Base-by-base conservation (phyloP, 495 filamentous ascomycete genomes). In the Aspergillus bertholletiae region DNA sequence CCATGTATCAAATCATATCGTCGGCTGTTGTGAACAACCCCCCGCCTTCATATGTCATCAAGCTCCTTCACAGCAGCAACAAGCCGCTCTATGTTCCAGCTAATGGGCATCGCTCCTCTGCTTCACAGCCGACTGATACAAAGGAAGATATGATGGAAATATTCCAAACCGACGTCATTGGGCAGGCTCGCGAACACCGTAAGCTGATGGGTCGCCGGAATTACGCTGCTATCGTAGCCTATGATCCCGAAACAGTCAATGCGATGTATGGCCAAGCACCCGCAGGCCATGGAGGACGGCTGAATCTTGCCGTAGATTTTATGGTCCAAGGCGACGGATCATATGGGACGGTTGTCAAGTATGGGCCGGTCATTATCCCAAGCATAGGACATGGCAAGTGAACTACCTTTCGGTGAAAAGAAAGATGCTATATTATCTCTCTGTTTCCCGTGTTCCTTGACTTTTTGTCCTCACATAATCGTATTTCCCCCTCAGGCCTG, bases 141-240 rank as follows among this genome's bases (percentile, higher is more conserved):
- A 98, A 98, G 69, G 94, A 98, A 71, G 94, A 98, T 67, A 98
- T 98, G 94, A 92, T 97, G 85, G 94, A 98, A 74, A 90, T 98
- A 58, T 98, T 98, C 80, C 87, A 92, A 66, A 86, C 80, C 7
- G 94, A 98, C 61, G 88, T 93, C 17, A 88, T 82, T 47, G 92
- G 95, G 13, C 75, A 82, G 24, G 73, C 84, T 1, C 78, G 95
- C 22, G 94, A 98, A 71, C 74, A 88, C 58, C 89, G 89, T 67
- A 88, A 90, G 62, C 79, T 98, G 30, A 97, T 97, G 94, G 90
- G 84, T 3, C 72, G 95, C 23, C 74, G 94, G 32, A 97, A 97
- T 60, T 98, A 97, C 59, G 88, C 91, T n/a, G 93, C 92, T 12
- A 87, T 94, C 59, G 89, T 96, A 9, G 89, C 88, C 2, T 98